phyloP scores from a whole-genome alignment of 768 basidiomycete species.

The Cyclocybe aegerita region DNA sequence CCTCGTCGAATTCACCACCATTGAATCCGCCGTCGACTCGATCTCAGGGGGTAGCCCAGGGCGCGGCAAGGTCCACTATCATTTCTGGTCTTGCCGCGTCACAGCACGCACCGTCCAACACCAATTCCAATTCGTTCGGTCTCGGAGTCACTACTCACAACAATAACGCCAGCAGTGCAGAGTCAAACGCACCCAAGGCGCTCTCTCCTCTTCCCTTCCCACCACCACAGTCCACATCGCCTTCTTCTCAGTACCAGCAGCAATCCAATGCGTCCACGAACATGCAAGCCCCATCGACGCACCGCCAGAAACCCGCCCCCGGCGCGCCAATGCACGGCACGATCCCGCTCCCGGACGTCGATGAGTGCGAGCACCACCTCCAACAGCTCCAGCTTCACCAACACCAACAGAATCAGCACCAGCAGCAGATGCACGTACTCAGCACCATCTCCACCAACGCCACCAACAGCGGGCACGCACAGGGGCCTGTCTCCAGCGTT shows the following conservation, averaged over 20 bases:
- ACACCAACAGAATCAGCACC: conserved; percentile 3
- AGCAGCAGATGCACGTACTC: neutral
- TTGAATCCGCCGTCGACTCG: neutral
- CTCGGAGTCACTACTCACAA: conserved; percentile 3
- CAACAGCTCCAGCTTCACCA: conserved; percentile 10
- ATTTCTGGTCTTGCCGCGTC: too few relatives aligned
- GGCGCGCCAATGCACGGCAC: conserved; percentile 28
- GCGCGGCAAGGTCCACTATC: neutral
- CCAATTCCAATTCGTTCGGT: neutral
- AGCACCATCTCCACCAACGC: conserved; percentile 5
- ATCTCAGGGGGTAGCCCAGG: neutral
- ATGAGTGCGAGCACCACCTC: conserved; percentile 13
- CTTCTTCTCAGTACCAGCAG: conserved; percentile 2
- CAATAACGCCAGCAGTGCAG: neutral
- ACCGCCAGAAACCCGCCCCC: conserved; percentile 16
- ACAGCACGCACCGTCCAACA: neutral
- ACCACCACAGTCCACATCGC: conserved; percentile 5
- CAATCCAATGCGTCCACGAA: neutral
- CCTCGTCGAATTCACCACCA: neutral
- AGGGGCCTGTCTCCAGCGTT: neutral
- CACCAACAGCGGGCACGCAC: conserved; percentile 1
- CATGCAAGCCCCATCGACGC: conserved; percentile 4
- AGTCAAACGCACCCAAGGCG: conserved; percentile 6
- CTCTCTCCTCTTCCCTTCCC: conserved; percentile 17
- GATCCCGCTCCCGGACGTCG: conserved; percentile 31